Evolutionary conservation across 352 stramenopile species (phyloP).

Genomic region (Phytophthora aleatoria): DNA sequence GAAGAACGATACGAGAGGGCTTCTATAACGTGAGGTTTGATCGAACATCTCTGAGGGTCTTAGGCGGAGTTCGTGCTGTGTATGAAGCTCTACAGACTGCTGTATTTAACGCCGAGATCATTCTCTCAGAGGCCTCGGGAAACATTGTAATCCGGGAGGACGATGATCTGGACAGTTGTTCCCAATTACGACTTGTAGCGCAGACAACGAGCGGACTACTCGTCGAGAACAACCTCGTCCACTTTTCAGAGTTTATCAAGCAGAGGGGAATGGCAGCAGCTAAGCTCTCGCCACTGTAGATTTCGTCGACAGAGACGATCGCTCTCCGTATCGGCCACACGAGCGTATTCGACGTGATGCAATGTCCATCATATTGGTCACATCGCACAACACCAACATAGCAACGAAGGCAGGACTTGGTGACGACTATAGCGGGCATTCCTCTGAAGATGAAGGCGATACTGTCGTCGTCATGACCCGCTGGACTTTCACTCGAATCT

Average conservation of each 20-base stretch:
- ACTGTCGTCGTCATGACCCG: constrained; percentile 33
- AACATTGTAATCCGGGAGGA: constrained; percentile 40
- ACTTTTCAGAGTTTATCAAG: constrained; percentile 25
- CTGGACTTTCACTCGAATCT: constrained; percentile 30
- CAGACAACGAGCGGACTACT: constrained; percentile 16
- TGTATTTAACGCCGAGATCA: constrained; percentile 40
- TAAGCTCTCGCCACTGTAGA: no score
- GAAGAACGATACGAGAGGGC: no score
- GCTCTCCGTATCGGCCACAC: no score
- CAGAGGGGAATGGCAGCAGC: constrained; percentile 4
- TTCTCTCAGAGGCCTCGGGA: constrained; percentile 32
- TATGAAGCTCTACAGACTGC: constrained; percentile 29
- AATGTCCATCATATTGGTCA: no score
- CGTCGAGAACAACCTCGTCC: constrained; percentile 32
- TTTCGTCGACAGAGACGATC: no score
- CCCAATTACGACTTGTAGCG: constrained; percentile 30
- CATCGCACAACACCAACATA: no score
- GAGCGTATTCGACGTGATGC: no score
- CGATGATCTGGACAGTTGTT: constrained; percentile 30
- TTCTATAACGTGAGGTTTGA: no score
- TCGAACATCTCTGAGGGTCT: no score
- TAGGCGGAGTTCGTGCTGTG: constrained; percentile 13
- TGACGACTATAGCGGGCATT: no score
- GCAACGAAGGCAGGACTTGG: no score
- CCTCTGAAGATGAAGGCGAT: not conserved